phyloP scores from a whole-genome alignment of 345 rosid genomes.

The Eucalyptus curtisii region DNA sequence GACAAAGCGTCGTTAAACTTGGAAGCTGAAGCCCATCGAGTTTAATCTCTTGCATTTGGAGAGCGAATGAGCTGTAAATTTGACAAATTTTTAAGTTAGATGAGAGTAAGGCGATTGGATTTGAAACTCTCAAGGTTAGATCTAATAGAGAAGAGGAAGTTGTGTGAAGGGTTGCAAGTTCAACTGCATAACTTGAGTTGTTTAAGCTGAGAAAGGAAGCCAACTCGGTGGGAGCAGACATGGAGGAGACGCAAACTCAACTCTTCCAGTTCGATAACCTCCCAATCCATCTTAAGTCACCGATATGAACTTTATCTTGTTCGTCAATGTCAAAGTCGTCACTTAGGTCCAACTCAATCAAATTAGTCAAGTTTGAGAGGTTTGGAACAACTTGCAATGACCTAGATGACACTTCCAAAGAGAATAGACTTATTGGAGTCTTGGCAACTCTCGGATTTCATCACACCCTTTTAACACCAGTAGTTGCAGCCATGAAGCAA shows the following conservation, averaged over 20 bases:
- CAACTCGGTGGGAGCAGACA: no score
- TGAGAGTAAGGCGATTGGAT: not conserved
- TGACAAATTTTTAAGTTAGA: not conserved
- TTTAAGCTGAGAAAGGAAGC: no score
- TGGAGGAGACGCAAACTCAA: no score
- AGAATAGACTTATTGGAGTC: not conserved
- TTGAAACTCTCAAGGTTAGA: no score
- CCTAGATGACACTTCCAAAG: rapidly evolving
- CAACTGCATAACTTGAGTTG: rapidly evolving
- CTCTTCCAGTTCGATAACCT: no score
- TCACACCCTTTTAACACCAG: not conserved
- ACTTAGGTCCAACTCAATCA: not conserved
- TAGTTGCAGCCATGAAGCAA: rapidly evolving
- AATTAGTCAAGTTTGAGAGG: not conserved
- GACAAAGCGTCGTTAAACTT: rapidly evolving
- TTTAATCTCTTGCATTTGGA: not conserved
- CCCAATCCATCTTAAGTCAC: no score
- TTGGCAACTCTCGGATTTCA: not conserved
- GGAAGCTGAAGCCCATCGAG: not conserved
- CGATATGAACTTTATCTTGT: no score
- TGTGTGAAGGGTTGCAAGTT: no score
- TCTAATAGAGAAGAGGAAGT: no score
- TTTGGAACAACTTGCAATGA: rapidly evolving
- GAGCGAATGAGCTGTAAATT: rapidly evolving
- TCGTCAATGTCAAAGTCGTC: rapidly evolving